These are phyloP conservation scores for Aspergillus heteromorphus DNA, from an alignment of 495 filamentous ascomycete genomes.

Conservation along the genomic window DNA sequence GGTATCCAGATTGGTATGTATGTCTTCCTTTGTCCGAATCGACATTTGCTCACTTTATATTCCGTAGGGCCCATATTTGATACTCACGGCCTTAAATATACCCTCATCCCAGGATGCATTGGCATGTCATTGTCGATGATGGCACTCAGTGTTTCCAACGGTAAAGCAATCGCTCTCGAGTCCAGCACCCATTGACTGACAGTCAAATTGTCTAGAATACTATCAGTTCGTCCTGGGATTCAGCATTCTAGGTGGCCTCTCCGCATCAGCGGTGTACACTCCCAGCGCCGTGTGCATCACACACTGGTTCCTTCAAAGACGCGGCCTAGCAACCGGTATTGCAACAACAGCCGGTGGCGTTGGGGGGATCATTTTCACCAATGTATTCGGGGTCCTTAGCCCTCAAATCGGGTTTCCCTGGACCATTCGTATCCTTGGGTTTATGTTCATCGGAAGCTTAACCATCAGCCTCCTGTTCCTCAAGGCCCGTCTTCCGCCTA, in stretches of 20 bases:
- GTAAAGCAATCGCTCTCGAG: background rate
- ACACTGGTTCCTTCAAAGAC: constrained; percentile 60
- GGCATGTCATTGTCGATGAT: constrained; percentile 24
- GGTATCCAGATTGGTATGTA: constrained; percentile 15
- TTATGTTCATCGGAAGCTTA: constrained; percentile 36
- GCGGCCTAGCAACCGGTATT: constrained; percentile 48
- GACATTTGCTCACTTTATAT: background rate
- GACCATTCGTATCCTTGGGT: constrained; percentile 26
- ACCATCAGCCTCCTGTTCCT: constrained; percentile 54
- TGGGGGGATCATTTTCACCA: constrained; percentile 48
- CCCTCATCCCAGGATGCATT: constrained; percentile 16
- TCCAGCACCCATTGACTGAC: background rate
- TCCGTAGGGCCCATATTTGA: constrained; percentile 20
- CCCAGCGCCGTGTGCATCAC: constrained; percentile 49
- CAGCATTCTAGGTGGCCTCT: constrained; percentile 20
- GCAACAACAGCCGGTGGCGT: constrained; percentile 12
- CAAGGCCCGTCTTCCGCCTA: constrained; percentile 51
- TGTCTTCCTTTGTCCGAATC: background rate
- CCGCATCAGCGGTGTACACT: constrained; percentile 49
- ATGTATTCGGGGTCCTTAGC: constrained; percentile 20
- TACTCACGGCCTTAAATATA: constrained; percentile 12
- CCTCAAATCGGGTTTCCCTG: constrained; percentile 27
- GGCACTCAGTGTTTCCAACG: constrained; percentile 19
- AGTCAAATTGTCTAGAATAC: constrained; percentile 10
- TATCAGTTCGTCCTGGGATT: constrained; percentile 29